Base-by-base conservation (phyloP, 495 filamentous ascomycete genomes). In the Aspergillus mulundensis region DNA sequence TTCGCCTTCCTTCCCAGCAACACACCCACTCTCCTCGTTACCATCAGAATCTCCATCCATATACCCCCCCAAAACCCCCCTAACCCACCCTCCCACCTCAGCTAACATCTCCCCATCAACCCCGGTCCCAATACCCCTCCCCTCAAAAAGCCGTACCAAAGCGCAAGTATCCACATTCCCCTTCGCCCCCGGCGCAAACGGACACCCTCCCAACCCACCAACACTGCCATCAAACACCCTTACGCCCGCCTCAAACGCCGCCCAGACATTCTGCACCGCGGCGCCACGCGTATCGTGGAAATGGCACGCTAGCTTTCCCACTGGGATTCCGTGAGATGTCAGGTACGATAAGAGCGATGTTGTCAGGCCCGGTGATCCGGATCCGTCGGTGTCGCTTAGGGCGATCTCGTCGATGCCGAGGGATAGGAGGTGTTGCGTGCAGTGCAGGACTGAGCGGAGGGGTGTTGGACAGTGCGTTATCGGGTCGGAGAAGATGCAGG, bases 261-360 rank as follows among this genome's bases (percentile, higher is more conserved):
- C 70, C 61, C 75, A 68, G 16, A 73, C 70, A 50, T 79, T 79
- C 18, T 70, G 69, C 1, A 73, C 60, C 1, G 66, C 76, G 50
- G 71, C 71, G 6, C 75, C 72, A 43, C 77, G 74, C 0, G 74
- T 79, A 53, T 79, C 75, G 34, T 79, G 76, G 53, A 77, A 79
- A 53, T 79, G 76, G 11, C 72, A 74, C 0, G 76, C 76, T 1
- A 79, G 58, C 16, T 48, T 58, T 0, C 48, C 25, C 0, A 64
- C 41, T 0, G 76, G 65, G 3, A 77, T 59, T 5, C 43, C 57
- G 28, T n/a, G n/a, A n/a, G n/a, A n/a, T n/a, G 66, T 50, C 8
- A 77, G 56, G 47, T 68, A 70, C 0, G 38, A 46, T 0, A 79
- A 28, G 0, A 79, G 59, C 15, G 20, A 56, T 18, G 60, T 59